Base-by-base conservation (phyloP, 176 grass and related monocot genomes). In the Cocos nucifera region DNA sequence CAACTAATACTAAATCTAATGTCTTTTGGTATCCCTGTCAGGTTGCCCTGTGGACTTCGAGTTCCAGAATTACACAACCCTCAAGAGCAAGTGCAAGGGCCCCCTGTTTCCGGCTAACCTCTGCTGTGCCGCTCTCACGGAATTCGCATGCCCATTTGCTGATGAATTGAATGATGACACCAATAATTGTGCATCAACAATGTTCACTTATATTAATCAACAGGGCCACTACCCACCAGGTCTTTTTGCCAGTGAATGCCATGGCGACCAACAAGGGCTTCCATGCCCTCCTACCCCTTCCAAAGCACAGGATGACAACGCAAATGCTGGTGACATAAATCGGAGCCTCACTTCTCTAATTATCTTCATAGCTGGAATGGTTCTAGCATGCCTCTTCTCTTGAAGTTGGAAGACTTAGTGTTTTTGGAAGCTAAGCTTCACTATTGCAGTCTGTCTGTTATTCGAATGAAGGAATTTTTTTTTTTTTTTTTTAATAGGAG, bases 131-230 rank as follows among this genome's bases (percentile, higher is more conserved):
- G 83, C 83, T 54, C 51, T 92, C n/a, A 58, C 77, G 54, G 57
- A 81, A 62, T 92, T 92, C 52, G 83, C 83, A 1, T 87, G 88
- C 69, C 88, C 88, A 2, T 87, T 65, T 52, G 0, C 66, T 49
- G 64, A 15, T 22, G 66, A 92, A 53, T 58, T 92, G 78, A 92
- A 92, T 67, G 83, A 92, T 72, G 1, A 3, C 1, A 53, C 35
- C 21, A 87, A 69, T 57, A 75, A 75, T 23, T 92, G 88, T 78
- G 79, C 88, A 29, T 28, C 76, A 48, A 80, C 49, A 61, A 87
- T 92, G 88, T 92, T 92, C 79, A 87, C 80, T 67, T 80, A 83
- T 52, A 83, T 92, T 69, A 83, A 92, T 81, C 54, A 78, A 44
- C 80, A 81, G 60, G 88, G 88, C 60, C 83, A 83, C 49, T 92